Base-by-base conservation (phyloP, 2,329 filamentous ascomycete species). In the Paracoccidioides brasiliensis region DNA sequence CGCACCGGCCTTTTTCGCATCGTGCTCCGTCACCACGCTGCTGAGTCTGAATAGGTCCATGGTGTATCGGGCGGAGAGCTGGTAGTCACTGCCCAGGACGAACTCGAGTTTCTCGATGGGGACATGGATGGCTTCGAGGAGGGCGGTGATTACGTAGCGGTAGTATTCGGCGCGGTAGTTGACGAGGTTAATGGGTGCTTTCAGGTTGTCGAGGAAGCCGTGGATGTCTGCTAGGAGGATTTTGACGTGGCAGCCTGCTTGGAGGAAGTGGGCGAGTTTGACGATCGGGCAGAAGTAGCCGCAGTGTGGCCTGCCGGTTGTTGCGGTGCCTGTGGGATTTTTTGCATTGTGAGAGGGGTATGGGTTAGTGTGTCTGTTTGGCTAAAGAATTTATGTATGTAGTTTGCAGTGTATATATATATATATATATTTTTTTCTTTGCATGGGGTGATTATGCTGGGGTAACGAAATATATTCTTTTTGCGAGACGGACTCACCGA, bases 41-140 rank as follows among this genome's bases (percentile, higher is more conserved):
- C 79, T 80, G 61, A 97, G 69, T 66, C 86, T 83, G 74, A 90
- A 91, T 38, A 95, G 73, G 68, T 97, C 91, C 87, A 95, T 93
- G 58, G 84, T 81, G 74, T 96, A 97, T 44, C 83, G 70, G 15
- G 74, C 64, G 22, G 70, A 73, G 35, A 73, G 79, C 68, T 93
- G 87, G 79, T 89, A 91, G 54, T 78, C 82, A 64, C 82, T 87
- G 33, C 89, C 89, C 2, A 85, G 76, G 43, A 93, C 83, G 65
- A 94, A 91, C 61, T 82, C 79, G 51, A 95, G 78, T 65, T 84
- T 82, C 59, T 84, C 79, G 56, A 84, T 82, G 49, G 84, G 78
- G n/a, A 93, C 86, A 54, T 82, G 82, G 45, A 90, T 83, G 12
- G 87, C 80, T 63, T 82, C 76, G 54, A 90, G 79, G 56, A 88